Percentiles rank a stretch among this genome's conserved stretches.
These are phyloP conservation scores for Simplicillium aogashimaense DNA, from an alignment of 2,329 filamentous ascomycete genomes.

Conservation along the genomic window DNA sequence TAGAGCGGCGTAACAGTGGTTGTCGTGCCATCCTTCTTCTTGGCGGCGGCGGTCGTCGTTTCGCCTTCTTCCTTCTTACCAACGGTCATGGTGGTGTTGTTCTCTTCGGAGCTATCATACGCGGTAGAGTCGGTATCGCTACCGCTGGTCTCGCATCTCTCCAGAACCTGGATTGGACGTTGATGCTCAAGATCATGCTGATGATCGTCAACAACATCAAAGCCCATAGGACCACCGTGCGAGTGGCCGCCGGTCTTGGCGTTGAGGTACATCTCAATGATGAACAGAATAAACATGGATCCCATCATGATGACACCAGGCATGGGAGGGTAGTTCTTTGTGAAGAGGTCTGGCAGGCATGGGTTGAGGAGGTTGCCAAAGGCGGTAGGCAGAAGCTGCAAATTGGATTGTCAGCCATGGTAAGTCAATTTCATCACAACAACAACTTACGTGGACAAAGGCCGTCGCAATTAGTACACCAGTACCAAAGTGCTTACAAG, in stretches of 20 bases:
- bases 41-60: neutral
- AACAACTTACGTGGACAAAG: conserved; percentile 52
- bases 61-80: neutral
- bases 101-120: neutral
- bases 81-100: neutral
- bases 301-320: conserved; percentile 58
- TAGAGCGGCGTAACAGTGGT: conserved; percentile 18
- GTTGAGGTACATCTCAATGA: conserved; percentile 53
- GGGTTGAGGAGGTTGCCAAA: conserved; percentile 41
- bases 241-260: conserved; percentile 47
- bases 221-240: conserved; percentile 45
- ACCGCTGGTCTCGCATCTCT: neutral
- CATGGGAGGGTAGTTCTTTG: conserved; percentile 48
- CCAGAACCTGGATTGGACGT: conserved; percentile 1
- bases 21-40: conserved; percentile 2
- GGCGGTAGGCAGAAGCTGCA: conserved; percentile 46
- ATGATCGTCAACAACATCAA: conserved; percentile 3
- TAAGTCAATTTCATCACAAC: neutral
- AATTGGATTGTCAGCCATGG: neutral
- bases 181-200: conserved; percentile 5
- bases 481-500: conserved; percentile 59
- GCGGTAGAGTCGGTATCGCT: neutral
- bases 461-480: conserved; percentile 64
- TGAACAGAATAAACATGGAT: conserved; percentile 50
- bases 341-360: conserved; percentile 51